Evolutionary conservation across 1,139 yeast species (phyloP), one percentile per base, ranked within the genome.

Genomic region (Protomyces macrosporus): DNA sequence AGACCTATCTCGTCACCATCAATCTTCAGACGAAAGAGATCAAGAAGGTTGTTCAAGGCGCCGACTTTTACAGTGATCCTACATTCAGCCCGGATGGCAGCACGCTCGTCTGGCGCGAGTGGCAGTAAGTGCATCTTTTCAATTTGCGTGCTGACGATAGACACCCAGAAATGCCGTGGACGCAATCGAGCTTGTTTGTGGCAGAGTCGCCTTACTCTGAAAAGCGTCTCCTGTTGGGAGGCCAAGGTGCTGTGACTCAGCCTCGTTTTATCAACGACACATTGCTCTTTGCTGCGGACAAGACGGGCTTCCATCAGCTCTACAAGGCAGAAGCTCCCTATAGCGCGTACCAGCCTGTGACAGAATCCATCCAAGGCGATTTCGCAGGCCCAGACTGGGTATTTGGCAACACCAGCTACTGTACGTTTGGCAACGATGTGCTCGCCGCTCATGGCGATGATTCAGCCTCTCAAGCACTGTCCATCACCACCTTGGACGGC

Each of bases 131-230:
- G 42, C 6, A 4, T 1, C 4, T 5, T 4, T 42, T 7, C 48
- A 5, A 14, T 1, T 9, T 16, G 16, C 12, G 4, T 2, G 16
- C 48, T 42, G 16, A 42, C 48, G 0, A 14, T 16, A 35, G 7
- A 23, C 59, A 60, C 35, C 59, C 63, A 4, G 45, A 60, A 12
- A 60, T 60, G 63, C 63, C 63, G 23, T 60, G 63, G 63, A 60
- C 63, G 30, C 33, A 50, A 6, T 60, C 63, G n/a, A 30, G 40
- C 14, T 30, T 60, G 36, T 33, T 35, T 33, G 51, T 45, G 36
- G 63, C 63, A 10, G 52, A 53, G 3, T 53, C 48, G n/a, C 23
- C 42, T 7, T 33, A 30, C 10, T 6, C 16, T 10, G 35, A 32
- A 14, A 9, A 14, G 37, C 45, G 48, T n/a, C 6, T 60, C 5